These are phyloP conservation scores for Claviceps africana DNA, from an alignment of 2,329 filamentous ascomycete genomes.

Conservation along the genomic window DNA sequence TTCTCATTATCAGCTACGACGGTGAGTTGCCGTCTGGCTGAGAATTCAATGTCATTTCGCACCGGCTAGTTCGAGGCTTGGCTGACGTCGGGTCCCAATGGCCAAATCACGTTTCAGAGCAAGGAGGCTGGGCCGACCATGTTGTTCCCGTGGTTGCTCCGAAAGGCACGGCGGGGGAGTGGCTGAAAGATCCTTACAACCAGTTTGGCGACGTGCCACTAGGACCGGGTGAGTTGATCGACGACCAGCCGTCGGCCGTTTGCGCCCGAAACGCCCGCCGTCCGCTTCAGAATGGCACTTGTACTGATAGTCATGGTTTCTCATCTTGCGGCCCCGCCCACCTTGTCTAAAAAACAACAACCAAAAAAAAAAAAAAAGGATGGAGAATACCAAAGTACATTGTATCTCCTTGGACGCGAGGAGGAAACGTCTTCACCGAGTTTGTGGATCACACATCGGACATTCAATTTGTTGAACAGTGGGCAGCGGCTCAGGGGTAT, in stretches of 20 bases:
- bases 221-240: conserved; percentile 13
- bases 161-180: conserved; percentile 33
- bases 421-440: conserved; percentile 38
- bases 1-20: conserved; percentile 38
- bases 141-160: conserved; percentile 34
- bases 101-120: conserved; percentile 20
- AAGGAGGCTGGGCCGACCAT: conserved; percentile 40
- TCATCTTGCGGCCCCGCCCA: too few relatives aligned
- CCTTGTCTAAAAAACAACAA: too few relatives aligned
- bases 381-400: conserved; percentile 38
- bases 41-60: neutral
- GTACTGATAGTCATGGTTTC: neutral
- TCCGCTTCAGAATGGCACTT: neutral
- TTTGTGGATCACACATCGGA: conserved; percentile 39
- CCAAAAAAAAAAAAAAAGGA: conserved; percentile 10
- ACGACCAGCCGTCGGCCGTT: too few relatives aligned
- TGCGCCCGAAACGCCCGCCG: too few relatives aligned
- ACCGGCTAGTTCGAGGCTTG: neutral
- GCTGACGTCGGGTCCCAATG: neutral
- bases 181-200: conserved; percentile 28
- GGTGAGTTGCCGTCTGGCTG: conserved; percentile 14
- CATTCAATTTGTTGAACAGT: conserved; percentile 36
- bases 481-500: conserved; percentile 20
- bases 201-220: conserved; percentile 11
- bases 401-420: conserved; percentile 39